Evolutionary conservation across 441 rosid species (phyloP).

Genomic region (Jatropha multifida): DNA sequence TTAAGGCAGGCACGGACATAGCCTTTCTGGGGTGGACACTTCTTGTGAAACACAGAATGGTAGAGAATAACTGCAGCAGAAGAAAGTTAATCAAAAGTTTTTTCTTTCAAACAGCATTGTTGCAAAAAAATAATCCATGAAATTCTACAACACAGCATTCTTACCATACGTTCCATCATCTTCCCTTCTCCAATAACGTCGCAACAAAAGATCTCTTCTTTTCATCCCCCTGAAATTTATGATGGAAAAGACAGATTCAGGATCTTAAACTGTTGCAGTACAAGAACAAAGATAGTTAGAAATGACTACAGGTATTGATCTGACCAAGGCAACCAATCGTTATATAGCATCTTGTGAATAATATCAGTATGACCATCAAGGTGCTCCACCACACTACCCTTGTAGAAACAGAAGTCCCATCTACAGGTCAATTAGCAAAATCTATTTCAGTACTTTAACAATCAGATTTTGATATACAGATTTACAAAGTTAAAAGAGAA

Average conservation of each 20-base stretch:
- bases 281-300: constrained; percentile 1
- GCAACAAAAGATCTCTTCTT: constrained; percentile 78
- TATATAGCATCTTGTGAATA: constrained; percentile 80
- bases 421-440: constrained; percentile 45
- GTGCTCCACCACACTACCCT: constrained; percentile 89
- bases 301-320: constrained; percentile 28
- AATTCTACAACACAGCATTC: constrained; percentile 19
- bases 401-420: constrained; percentile 98
- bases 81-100: constrained; percentile 26
- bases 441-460: constrained; percentile 8
- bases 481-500: neutral
- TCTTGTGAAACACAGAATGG: constrained; percentile 95
- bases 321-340: constrained; percentile 91
- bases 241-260: constrained; percentile 18
- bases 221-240: constrained; percentile 74
- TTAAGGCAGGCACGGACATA: constrained; percentile 95
- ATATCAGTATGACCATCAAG: constrained; percentile 97
- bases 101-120: constrained; percentile 17
- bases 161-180: constrained; percentile 97
- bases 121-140: constrained; percentile 21
- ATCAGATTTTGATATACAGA: neutral
- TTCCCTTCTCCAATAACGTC: constrained; percentile 98
- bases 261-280: constrained; percentile 9
- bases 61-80: constrained; percentile 75
- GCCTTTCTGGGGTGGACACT: constrained; percentile 82